Evolutionary conservation across 805 yeast species (phyloP), one percentile per base, ranked within the genome.

Genomic region (Kluyveromyces nonfermentans): DNA sequence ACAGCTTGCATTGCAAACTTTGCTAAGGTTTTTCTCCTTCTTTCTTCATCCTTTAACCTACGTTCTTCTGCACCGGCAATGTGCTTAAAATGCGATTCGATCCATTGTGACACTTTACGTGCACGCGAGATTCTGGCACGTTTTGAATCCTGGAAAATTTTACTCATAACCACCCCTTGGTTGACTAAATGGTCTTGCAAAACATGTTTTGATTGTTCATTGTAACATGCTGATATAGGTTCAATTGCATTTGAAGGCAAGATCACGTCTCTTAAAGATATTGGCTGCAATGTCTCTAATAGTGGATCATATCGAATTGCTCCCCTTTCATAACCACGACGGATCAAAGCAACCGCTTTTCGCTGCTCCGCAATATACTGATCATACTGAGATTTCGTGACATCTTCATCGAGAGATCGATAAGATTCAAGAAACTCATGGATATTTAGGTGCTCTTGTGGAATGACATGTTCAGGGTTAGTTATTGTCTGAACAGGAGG

Each of bases 51-150:
- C 50, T 80, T 80, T 18, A 74, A 73, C 46, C 78, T 76, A 46
- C 95, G 75, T 52, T 90, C 97, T 50, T 85, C 86, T 36, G 94
- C 95, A 46, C 95, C 96, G 0, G 82, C 79, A 40, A 85, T 73
- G 59, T 89, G 80, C 52, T 83, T 84, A 69, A 87, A 90, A 66
- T 93, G 89, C 39, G 73, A 78, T 48, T 90, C 97, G 17, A 93
- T 69, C 85, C 87, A 84, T 37, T 72, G 79, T 0, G 96, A 82
- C 5, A 88, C 74, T 50, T 78, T 84, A 53, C 78, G 76, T 1
- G 86, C 78, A 50, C 79, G 72, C n/a, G 81, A 74, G 14, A 78
- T 74, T 49, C 82, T 84, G 20, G 75, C 73, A 45, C 70, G 77
- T 44, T 85, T 72, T 45, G 75, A 72, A 48, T 82, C 89, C 41